Conservation (phyloP, 805 yeast species). For the Brettanomyces anomalus region DNA sequence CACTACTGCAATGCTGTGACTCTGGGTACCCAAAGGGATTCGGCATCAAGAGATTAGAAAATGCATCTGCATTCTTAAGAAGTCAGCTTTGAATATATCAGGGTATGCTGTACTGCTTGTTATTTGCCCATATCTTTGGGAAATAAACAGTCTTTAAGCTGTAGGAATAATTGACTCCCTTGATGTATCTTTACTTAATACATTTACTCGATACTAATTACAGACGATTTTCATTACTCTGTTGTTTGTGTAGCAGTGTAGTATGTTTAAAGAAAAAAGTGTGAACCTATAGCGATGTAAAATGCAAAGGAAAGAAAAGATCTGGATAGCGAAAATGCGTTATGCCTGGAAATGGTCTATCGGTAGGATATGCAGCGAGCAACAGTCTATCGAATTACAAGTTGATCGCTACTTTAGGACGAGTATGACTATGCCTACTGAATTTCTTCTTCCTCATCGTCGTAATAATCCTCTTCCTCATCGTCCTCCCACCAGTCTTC, state of each 20-base stretch:
- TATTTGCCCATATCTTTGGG: neutral
- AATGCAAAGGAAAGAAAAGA: no score
- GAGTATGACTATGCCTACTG: no score
- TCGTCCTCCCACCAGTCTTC: constrained; percentile 27
- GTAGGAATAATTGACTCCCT: neutral
- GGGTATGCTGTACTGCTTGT: neutral
- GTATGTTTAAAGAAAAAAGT: no score
- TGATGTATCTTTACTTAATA: no score
- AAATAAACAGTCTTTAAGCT: no score
- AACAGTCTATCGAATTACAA: neutral
- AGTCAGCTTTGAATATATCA: neutral
- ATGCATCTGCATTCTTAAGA: constrained; percentile 4
- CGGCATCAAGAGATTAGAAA: constrained; percentile 19
- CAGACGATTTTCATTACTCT: no score
- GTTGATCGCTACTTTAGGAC: neutral
- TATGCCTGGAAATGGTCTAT: neutral
- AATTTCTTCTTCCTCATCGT: constrained; percentile 21
- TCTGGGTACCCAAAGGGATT: constrained; percentile 22
- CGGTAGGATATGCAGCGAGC: neutral
- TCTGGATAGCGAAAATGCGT: no score
- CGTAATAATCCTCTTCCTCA: constrained; percentile 24
- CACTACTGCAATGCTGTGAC: constrained; percentile 22
- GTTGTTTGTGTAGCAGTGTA: no score
- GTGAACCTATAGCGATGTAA: no score
- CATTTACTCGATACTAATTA: no score